These are phyloP conservation scores for Beauveria sp. DNA, from an alignment of 2,329 filamentous ascomycete genomes.

Conservation along the genomic window DNA sequence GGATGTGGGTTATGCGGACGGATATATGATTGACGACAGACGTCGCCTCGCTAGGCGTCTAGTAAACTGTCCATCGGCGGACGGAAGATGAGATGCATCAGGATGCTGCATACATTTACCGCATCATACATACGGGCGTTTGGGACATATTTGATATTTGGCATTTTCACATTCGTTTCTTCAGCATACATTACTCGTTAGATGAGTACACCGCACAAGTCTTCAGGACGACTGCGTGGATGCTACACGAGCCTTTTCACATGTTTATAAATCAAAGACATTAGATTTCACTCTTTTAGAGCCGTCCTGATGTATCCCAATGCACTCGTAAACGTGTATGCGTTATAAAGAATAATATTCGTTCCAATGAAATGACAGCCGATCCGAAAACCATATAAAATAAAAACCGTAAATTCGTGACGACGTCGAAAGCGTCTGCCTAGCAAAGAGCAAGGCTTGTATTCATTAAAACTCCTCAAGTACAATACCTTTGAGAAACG, in stretches of 20 bases:
- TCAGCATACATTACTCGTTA: neutral
- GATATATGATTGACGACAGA: slow-evolving; percentile 2
- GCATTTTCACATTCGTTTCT: slow-evolving; percentile 6
- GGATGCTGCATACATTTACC: neutral
- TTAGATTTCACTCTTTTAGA: neutral
- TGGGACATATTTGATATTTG: neutral
- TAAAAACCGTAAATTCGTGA: slow-evolving; percentile 2
- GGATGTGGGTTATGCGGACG: neutral
- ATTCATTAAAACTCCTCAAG: neutral
- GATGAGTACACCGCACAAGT: neutral
- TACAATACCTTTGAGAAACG: neutral
- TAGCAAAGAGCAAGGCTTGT: neutral
- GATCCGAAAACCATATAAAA: neutral
- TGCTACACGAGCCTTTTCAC: neutral
- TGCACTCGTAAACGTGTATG: neutral
- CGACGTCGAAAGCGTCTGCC: neutral
- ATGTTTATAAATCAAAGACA: neutral
- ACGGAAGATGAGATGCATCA: neutral
- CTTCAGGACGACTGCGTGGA: neutral
- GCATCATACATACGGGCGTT: slow-evolving; percentile 11
- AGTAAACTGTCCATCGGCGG: neutral
- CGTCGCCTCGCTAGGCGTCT: neutral
- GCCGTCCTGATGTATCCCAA: neutral
- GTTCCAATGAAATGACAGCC: neutral
- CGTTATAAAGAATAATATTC: neutral